Conservation (phyloP, 139 green algal genomes). For the Chlamydomonas schloesseri region DNA sequence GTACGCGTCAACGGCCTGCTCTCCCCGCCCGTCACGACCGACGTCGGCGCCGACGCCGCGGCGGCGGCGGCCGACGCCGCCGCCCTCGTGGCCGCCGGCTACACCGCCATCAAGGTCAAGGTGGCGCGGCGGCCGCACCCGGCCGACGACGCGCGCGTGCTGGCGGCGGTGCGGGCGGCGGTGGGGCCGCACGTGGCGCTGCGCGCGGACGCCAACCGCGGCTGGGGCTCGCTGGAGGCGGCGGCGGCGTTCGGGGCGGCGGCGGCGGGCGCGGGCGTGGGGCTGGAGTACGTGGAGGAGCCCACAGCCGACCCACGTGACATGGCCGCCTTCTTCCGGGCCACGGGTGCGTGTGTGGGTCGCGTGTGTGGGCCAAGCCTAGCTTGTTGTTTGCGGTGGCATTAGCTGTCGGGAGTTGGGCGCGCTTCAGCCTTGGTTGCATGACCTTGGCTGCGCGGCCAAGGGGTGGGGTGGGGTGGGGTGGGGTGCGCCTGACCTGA, state of each 20-base stretch:
- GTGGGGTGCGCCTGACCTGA: too few species aligned
- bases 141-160: constrained; percentile 75
- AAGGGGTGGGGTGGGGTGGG: too few species aligned
- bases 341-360: constrained; percentile 50
- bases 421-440: too few species aligned
- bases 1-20: constrained; percentile 58
- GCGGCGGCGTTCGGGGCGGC: constrained; percentile 73
- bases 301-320: constrained; percentile 71
- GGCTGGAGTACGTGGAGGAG: constrained; percentile 90
- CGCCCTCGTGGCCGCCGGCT: constrained; percentile 63
- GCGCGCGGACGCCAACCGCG: constrained; percentile 92
- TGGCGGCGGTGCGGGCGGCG: constrained; percentile 72
- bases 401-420: too few species aligned
- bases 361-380: neutral
- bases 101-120: constrained; percentile 91
- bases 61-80: constrained; percentile 39
- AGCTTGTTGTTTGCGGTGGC: too few species aligned
- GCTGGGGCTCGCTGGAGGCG: constrained; percentile 78
- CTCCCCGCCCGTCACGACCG: constrained; percentile 9
- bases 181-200: constrained; percentile 78
- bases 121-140: constrained; percentile 71
- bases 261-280: neutral
- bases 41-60: neutral
- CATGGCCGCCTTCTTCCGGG: constrained; percentile 70
- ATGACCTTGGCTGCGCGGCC: too few species aligned